Base-by-base conservation (phyloP, 192 early-diverging fungal species). In the Allomyces macrogynus region DNA sequence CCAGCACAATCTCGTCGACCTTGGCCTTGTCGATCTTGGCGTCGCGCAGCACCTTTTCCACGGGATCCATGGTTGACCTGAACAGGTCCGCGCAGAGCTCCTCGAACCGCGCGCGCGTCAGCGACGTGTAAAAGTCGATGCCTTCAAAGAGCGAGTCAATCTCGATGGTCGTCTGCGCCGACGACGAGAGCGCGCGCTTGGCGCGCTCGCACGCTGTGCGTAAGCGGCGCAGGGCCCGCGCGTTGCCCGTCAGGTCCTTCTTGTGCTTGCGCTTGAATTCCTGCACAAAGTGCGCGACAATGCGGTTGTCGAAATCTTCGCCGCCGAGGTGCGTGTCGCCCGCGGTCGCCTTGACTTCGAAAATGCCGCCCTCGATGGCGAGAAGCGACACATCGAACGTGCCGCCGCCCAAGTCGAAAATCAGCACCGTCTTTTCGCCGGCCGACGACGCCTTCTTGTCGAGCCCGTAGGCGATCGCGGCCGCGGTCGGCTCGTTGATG, bases 401-500 rank as follows among this genome's bases (percentile, higher is more conserved):
- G 83, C 92, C 91, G 74, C 92, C 92, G 71, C 92, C 94, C 63
- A 97, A 84, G 85, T 97, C 94, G 80, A 93, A 97, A 69, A 97
- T 89, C 71, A 95, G 85, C 67, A 95, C 87, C 80, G 93, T 92
- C 76, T 83, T 82, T 81, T 95, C 90, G 67, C 90, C 88, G 23
- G 40, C 68, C 32, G 32, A 40, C 64, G 67, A 62, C 69, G 76
- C 72, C 86, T 93, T 93, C 86, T 95, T 95, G 84, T 99, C 93
- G 66, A 96, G 82, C 82, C 93, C 93, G 74, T 96, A 99, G 71
- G 95, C 95, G 73, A 99, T 96, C 71, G 95, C 95, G 25, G 95
- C 95, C 61, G 95, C 93, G 62, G 95, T 96, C 68, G 95, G 93
- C 82, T 98, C 95, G 86, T 96, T 96, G 82, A 96, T 96, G 83